phyloP scores from a whole-genome alignment of 2,329 filamentous ascomycete genomes.

The Neonectria magnoliae region DNA sequence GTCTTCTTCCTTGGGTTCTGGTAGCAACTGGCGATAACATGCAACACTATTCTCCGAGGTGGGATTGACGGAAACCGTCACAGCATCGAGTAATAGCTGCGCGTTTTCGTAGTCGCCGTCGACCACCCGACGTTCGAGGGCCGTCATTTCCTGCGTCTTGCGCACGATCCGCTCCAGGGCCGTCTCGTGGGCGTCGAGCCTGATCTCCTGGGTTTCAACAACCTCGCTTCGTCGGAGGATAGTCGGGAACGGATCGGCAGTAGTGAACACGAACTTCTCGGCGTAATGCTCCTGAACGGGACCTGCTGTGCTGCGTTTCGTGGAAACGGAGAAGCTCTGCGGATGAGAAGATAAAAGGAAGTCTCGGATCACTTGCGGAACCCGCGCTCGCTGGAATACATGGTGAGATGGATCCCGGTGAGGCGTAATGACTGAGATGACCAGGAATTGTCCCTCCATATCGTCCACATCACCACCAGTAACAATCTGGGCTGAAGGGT shows the following conservation, averaged over 20 bases:
- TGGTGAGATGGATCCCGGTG: constrained; percentile 85
- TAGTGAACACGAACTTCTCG: constrained; percentile 86
- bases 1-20: constrained; percentile 56
- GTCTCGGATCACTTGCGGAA: constrained; percentile 85
- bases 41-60: constrained; percentile 80
- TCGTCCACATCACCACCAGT: constrained; percentile 76
- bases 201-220: constrained; percentile 71
- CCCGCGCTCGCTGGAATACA: constrained; percentile 87
- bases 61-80: constrained; percentile 80
- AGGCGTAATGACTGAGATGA: constrained; percentile 82
- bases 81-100: constrained; percentile 76
- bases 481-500: constrained; percentile 85
- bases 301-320: constrained; percentile 74
- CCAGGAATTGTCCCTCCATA: constrained; percentile 89
- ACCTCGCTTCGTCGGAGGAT: constrained; percentile 91
- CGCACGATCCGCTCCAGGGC: constrained; percentile 89
- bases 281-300: constrained; percentile 78
- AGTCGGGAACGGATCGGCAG: constrained; percentile 88
- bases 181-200: constrained; percentile 81
- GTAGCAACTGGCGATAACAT: constrained; percentile 79
- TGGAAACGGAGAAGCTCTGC: constrained; percentile 80
- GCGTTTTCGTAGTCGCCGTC: constrained; percentile 78
- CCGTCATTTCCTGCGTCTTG: constrained; percentile 86
- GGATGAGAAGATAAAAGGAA: constrained; percentile 83
- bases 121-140: constrained; percentile 77